A percentile compares a stretch with the other conserved stretches of the same genome.
Evolutionary conservation across 371 early-diverging fungal genomes (phyloP).

Genomic region (Haplosporangium sp.): DNA sequence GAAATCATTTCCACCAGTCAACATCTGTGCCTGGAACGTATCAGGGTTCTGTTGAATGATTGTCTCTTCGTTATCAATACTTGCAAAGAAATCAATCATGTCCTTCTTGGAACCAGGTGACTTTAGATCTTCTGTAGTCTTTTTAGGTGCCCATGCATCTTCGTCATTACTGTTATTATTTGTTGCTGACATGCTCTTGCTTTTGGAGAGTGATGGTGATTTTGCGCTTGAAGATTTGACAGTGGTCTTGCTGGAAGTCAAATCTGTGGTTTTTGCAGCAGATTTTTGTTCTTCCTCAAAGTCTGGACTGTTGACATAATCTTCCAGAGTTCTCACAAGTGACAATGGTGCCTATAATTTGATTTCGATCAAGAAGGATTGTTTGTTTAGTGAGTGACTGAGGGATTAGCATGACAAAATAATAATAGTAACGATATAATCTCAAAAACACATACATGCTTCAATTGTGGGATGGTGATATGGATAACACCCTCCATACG

Average conservation of each 20-base stretch:
- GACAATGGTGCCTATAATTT: constrained; percentile 81
- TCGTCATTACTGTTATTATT: neutral
- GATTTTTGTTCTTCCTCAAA: constrained; percentile 68
- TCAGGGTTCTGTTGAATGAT: constrained; percentile 59
- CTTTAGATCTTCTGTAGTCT: constrained; percentile 52
- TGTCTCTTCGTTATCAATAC: constrained; percentile 73
- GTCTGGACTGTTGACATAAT: constrained; percentile 82
- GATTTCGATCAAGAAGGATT: neutral
- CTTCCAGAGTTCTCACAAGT: constrained; percentile 87
- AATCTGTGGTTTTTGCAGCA: constrained; percentile 56
- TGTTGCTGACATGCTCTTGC: neutral
- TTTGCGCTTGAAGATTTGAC: constrained; percentile 20
- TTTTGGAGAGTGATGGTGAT: constrained; percentile 21
- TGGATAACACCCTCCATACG: constrained; percentile 76
- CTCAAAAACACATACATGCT: constrained; percentile 71
- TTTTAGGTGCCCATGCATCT: constrained; percentile 34
- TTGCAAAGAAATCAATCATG: constrained; percentile 79
- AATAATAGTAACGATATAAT: neutral
- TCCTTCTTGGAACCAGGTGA: constrained; percentile 59
- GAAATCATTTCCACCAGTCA: constrained; percentile 40
- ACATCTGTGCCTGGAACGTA: constrained; percentile 45
- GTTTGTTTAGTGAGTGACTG: no score
- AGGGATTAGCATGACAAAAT: neutral
- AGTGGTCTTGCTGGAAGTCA: constrained; percentile 16
- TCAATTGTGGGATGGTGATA: constrained; percentile 84